phyloP scores from a whole-genome alignment of 257 asterid genomes.

The Petunia secreta region DNA sequence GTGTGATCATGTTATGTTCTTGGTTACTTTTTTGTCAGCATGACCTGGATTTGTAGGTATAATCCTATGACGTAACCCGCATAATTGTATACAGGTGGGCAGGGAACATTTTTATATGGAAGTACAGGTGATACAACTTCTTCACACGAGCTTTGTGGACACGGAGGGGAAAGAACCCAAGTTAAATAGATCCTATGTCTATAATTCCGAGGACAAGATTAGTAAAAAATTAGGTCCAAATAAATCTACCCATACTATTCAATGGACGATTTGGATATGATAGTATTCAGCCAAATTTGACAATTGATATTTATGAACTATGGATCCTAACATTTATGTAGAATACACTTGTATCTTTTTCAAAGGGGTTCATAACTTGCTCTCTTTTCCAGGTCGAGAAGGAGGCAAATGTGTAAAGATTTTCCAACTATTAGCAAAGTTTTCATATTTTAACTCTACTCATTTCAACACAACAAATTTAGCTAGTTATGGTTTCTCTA shows the following conservation, averaged over 20 bases:
- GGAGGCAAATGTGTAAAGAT: neutral
- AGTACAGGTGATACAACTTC: neutral
- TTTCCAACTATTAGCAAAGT: neutral
- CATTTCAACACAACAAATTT: neutral
- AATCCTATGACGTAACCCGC: neutral
- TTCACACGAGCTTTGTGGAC: neutral
- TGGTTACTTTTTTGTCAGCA: neutral
- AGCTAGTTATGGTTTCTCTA: neutral
- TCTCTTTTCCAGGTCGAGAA: neutral
- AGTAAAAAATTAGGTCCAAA: neutral
- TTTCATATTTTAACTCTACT: neutral
- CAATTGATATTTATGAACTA: neutral
- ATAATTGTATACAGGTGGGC: conserved; percentile 12
- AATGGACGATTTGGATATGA: neutral
- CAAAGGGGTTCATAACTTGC: conserved; percentile 12
- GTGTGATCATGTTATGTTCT: neutral
- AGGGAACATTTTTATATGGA: neutral
- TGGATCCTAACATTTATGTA: conserved; percentile 8
- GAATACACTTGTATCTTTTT: neutral
- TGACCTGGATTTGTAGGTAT: neutral
- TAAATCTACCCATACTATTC: neutral
- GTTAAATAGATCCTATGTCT: neutral
- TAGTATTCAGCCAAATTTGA: no score
- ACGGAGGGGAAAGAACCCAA: neutral
- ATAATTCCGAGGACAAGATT: neutral